Evolutionary conservation across 257 asterid species (phyloP), one percentile per base, ranked within the genome.

Genomic region (Penstemon eatonii): DNA sequence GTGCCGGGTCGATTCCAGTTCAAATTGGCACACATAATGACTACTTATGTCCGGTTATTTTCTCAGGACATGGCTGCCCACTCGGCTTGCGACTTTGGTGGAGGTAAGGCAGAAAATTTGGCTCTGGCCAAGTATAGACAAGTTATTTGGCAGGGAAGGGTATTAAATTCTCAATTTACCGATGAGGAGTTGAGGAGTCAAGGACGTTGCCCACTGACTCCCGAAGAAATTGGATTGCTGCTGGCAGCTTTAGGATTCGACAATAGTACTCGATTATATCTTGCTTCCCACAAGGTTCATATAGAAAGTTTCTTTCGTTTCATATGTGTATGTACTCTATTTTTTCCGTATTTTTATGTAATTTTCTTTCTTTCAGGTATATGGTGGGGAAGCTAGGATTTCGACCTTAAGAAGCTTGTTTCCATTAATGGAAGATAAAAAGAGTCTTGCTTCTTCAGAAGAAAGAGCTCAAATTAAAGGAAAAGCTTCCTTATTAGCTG

Each of bases 51-150:
- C 25, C 55, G 33, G 65, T 60, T 58, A 67, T 46, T 70, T 81
- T 63, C 66, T 53, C 83, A 94, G 99, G 99, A 94, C 65, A 94
- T 94, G 99, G 99, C 99, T 68, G 99, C 99, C 46, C 99, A 91
- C 84, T 91, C 99, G 18, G 98, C 99, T 13, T 94, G 99, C 18
- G 99, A 94, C 80, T 94, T 94, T 77, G 99, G 99, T 63, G 99
- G 99, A 13, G 99, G 99, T 25, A 94, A 91, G 80, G 96, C 94
- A 51, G 99, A 94, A 78, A 94, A 94, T 72, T 67, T 94, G 74
- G 92, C 99, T 58, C 82, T 94, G 62, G 99, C 99, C 38, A 91
- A 91, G 86, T 94, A 94, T 53, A 78, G 99, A 37, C 99, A 94
- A 79, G 87, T 91, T 62, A 86, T 91, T 56, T 94, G 99, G 99